A percentile compares a stretch with the other conserved stretches of the same genome.
phyloP scores from a whole-genome alignment of 208 protist genomes.

The Trypanosoma platydactyli region DNA sequence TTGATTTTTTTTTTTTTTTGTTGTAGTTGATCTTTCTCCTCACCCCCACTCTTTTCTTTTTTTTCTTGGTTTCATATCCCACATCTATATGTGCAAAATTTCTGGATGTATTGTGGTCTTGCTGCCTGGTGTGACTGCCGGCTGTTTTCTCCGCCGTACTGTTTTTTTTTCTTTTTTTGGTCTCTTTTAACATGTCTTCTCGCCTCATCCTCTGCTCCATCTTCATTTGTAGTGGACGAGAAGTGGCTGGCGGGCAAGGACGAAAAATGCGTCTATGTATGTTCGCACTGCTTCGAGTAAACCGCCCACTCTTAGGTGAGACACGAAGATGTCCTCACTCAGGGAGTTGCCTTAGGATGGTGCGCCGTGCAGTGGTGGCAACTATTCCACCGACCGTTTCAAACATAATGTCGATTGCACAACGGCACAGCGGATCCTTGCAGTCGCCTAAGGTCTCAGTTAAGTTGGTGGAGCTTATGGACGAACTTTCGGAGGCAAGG shows the following conservation, averaged over 20 bases:
- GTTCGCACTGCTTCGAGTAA: background rate
- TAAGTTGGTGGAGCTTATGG: conserved; percentile 55
- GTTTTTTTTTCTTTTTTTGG: conserved; percentile 19
- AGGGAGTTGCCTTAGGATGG: background rate
- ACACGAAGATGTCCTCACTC: background rate
- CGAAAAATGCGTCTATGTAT: background rate
- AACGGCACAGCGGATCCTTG: background rate
- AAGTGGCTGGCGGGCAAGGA: too few species aligned
- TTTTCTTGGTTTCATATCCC: background rate
- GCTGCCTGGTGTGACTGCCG: background rate
- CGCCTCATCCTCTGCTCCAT: too few species aligned
- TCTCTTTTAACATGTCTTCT: conserved; percentile 8
- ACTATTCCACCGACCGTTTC: background rate
- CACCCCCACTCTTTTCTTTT: background rate
- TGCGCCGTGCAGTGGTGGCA: background rate
- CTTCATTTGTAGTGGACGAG: too few species aligned
- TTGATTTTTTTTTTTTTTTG: conserved; percentile 7
- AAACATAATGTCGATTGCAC: background rate
- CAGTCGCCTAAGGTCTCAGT: conserved; percentile 13
- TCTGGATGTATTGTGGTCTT: conserved; percentile 14
- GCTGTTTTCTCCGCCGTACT: conserved; percentile 17
- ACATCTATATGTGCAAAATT: conserved; percentile 1
- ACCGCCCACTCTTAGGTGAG: background rate
- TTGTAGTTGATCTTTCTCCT: background rate
- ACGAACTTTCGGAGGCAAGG: conserved; percentile 59